phyloP scores from a whole-genome alignment of 2,329 filamentous ascomycete genomes.

The Diaporthe citrichinensis region DNA sequence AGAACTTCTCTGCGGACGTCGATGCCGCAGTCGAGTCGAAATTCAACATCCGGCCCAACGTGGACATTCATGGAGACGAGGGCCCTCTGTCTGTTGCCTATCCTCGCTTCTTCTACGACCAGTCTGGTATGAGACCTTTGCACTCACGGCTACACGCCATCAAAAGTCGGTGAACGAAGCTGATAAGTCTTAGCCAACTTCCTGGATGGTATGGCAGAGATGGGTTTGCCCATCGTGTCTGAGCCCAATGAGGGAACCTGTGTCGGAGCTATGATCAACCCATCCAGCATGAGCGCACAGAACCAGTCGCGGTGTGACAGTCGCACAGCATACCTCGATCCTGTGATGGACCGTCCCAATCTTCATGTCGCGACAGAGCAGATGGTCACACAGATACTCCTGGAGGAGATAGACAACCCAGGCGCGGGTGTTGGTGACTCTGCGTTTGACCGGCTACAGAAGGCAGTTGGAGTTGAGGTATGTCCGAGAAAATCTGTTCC shows the following conservation, averaged over 20 bases:
- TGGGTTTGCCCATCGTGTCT: constrained; percentile 53
- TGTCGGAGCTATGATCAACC: constrained; percentile 54
- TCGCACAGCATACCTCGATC: constrained; percentile 57
- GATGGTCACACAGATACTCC: constrained; percentile 55
- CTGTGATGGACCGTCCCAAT: constrained; percentile 53
- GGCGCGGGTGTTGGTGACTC: constrained; percentile 24
- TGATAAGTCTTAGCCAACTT: constrained; percentile 51
- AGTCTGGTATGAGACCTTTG: constrained; percentile 51
- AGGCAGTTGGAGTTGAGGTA: constrained; percentile 56
- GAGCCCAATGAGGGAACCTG: constrained; percentile 55
- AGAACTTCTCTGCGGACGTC: constrained; percentile 52
- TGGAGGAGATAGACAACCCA: constrained; percentile 41
- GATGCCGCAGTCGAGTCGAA: constrained; percentile 44
- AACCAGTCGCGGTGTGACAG: constrained; percentile 59
- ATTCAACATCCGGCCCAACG: constrained; percentile 48
- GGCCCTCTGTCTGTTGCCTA: constrained; percentile 57
- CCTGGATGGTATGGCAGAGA: constrained; percentile 53
- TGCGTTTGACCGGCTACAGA: constrained; percentile 32
- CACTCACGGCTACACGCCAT: neutral
- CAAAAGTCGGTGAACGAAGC: neutral
- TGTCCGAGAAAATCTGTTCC: constrained; percentile 17
- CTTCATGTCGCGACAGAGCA: constrained; percentile 56
- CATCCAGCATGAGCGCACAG: constrained; percentile 54
- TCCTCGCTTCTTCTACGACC: constrained; percentile 55
- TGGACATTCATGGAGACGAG: constrained; percentile 50